Evolutionary conservation across 192 early-diverging fungal genomes (phyloP).

Genomic region (Coemansia sp.): DNA sequence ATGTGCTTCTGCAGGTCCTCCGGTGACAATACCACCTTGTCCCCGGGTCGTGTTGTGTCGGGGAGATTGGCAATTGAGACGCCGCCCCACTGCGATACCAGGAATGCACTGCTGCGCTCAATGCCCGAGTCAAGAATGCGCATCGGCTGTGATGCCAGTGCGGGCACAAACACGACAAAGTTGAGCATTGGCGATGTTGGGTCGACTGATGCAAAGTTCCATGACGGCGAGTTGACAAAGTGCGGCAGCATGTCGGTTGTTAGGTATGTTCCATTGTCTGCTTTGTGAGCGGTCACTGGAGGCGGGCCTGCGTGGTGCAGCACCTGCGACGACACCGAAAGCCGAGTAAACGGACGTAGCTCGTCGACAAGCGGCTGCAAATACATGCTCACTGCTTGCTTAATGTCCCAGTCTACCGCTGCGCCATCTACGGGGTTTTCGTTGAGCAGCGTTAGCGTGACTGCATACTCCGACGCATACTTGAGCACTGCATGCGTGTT

Average conservation of each 20-base stretch:
- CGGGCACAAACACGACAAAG: conserved; percentile 87
- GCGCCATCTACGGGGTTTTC: conserved; percentile 68
- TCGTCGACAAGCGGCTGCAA: conserved; percentile 72
- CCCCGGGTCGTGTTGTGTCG: conserved; percentile 3
- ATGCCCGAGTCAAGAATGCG: conserved; percentile 56
- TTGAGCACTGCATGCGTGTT: conserved; percentile 67
- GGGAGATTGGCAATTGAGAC: conserved; percentile 64
- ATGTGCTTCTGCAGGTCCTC: conserved; percentile 70
- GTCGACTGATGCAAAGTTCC: conserved; percentile 90
- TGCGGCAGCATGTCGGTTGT: conserved; percentile 73
- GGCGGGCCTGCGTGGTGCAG: conserved; percentile 78
- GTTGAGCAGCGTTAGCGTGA: conserved; percentile 85
- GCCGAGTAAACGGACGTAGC: conserved; percentile 66
- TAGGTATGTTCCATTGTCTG: conserved; percentile 53
- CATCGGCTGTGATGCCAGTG: conserved; percentile 65
- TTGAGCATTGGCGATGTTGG: conserved; percentile 80
- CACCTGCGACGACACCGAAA: conserved; percentile 80
- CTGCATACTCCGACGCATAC: conserved; percentile 79
- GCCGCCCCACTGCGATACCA: conserved; percentile 95
- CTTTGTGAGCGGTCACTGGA: conserved; percentile 61
- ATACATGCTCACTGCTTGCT: conserved; percentile 63
- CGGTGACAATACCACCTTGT: conserved; percentile 27
- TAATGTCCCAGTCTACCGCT: conserved; percentile 79
- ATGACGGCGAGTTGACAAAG: conserved; percentile 95
- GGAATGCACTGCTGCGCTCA: conserved; percentile 73